A percentile compares a stretch with the other conserved stretches of the same genome.
Evolutionary conservation across 495 filamentous ascomycete genomes (phyloP).

Genomic region (Penicillium malachiteum): DNA sequence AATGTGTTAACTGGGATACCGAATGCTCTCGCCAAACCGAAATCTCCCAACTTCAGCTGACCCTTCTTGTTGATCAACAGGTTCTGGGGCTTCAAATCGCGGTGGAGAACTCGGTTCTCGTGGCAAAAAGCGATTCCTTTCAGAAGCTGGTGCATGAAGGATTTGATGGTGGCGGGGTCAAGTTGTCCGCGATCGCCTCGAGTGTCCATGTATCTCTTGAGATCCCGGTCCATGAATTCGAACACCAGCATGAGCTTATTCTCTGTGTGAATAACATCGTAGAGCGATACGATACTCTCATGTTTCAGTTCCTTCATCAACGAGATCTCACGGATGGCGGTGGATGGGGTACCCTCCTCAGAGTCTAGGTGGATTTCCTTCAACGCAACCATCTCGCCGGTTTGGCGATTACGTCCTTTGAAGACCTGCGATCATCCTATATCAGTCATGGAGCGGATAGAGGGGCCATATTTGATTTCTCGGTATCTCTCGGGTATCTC

Average conservation of each 20-base stretch:
- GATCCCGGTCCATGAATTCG: constrained; percentile 95
- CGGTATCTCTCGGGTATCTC: not conserved
- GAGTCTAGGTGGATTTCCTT: constrained; percentile 99
- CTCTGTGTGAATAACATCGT: constrained; percentile 99
- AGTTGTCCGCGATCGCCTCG: constrained; percentile 79
- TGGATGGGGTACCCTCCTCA: constrained; percentile 97
- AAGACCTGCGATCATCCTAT: constrained; percentile 66
- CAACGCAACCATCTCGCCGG: constrained; percentile 91
- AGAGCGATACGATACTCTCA: constrained; percentile 93
- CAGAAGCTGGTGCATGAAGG: constrained; percentile 95
- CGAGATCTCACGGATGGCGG: constrained; percentile 96
- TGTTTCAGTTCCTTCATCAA: constrained; percentile 99
- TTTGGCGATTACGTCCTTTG: constrained; percentile 95
- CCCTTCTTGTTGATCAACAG: constrained; percentile 91
- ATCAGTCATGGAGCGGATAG: constrained; percentile 19
- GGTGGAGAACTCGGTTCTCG: constrained; percentile 90
- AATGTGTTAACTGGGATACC: constrained; percentile 98
- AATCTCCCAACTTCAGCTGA: constrained; percentile 96
- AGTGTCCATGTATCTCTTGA: constrained; percentile 99
- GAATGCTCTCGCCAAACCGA: constrained; percentile 85
- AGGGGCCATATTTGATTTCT: too few species aligned
- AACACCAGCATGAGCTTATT: constrained; percentile 99
- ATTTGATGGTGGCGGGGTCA: constrained; percentile 85
- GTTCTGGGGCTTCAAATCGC: constrained; percentile 98
- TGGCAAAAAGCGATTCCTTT: constrained; percentile 96